phyloP scores from a whole-genome alignment of 1,284 basidiomycete genomes.

The Blastosporella zonata region DNA sequence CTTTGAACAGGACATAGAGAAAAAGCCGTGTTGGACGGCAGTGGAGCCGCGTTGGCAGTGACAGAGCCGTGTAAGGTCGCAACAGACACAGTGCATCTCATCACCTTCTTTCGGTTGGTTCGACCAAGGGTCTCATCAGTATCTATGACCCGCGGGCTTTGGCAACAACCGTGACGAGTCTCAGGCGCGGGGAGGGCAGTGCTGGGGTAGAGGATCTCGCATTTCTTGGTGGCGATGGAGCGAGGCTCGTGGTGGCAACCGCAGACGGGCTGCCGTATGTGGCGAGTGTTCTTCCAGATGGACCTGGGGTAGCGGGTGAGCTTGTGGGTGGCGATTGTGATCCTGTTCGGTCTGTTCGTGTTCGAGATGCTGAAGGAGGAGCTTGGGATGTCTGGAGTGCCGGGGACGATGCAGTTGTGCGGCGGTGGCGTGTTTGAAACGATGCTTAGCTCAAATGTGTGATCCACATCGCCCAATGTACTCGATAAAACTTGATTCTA shows the following conservation, averaged over 20 bases:
- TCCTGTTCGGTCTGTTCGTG: slow-evolving; percentile 37
- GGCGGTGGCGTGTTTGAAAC: slow-evolving; percentile 35
- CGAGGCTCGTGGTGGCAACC: slow-evolving; percentile 43
- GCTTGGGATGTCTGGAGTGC: slow-evolving; percentile 57
- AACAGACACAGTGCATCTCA: slow-evolving; percentile 39
- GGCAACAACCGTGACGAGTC: slow-evolving; percentile 37
- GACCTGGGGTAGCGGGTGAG: slow-evolving; percentile 34
- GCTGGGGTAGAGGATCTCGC: slow-evolving; percentile 55
- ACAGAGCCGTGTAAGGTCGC: too few species aligned
- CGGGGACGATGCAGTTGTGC: slow-evolving; percentile 57
- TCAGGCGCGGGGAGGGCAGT: slow-evolving; percentile 45
- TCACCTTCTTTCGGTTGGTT: slow-evolving; percentile 59
- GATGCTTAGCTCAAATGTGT: not conserved
- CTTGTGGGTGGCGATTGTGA: slow-evolving; percentile 50
- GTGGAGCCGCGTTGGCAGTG: too few species aligned
- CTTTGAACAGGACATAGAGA: too few species aligned
- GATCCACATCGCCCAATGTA: not conserved
- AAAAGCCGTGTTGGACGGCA: too few species aligned
- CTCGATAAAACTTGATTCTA: not conserved
- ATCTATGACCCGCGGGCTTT: slow-evolving; percentile 55
- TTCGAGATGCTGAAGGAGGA: slow-evolving; percentile 29
- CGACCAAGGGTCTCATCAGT: slow-evolving; percentile 55
- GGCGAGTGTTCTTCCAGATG: slow-evolving; percentile 28
- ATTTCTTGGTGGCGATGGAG: slow-evolving; percentile 32
- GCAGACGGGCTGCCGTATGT: slow-evolving; percentile 48